These are phyloP conservation scores for Boletus vermiculosoides DNA, from an alignment of 768 basidiomycete genomes.

Conservation along the genomic window DNA sequence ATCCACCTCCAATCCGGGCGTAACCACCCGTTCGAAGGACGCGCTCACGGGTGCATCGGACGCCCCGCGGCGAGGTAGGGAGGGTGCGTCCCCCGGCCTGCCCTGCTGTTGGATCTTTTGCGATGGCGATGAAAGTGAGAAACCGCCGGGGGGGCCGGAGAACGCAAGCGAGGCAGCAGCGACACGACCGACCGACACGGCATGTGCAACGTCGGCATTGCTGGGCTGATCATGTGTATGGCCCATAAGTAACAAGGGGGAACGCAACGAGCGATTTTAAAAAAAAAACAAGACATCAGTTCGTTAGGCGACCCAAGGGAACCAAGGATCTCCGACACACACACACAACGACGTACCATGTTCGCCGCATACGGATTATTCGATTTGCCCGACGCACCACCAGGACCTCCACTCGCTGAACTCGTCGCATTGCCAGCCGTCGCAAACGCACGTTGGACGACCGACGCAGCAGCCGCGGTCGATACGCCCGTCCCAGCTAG, in stretches of 20 bases:
- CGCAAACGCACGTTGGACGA: constrained; percentile 45
- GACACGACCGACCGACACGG: constrained; percentile 45
- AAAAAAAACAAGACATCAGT: background rate
- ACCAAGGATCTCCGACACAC: background rate
- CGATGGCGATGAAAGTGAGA: background rate
- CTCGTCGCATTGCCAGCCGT: constrained; percentile 30
- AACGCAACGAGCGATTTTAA: background rate
- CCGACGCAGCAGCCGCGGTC: constrained; percentile 38
- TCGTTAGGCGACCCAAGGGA: no score
- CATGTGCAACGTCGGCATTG: constrained; percentile 41
- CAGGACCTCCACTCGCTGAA: background rate
- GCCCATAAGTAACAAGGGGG: no score
- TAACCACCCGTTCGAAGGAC: background rate
- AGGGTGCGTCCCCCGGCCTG: background rate
- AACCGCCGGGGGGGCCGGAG: constrained; percentile 17
- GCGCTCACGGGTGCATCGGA: background rate
- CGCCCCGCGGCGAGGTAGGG: background rate
- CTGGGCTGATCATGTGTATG: background rate
- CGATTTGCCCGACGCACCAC: constrained; percentile 19
- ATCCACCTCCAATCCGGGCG: constrained; percentile 23
- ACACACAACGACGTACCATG: constrained; percentile 30
- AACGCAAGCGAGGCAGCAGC: constrained; percentile 56
- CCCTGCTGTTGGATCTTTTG: background rate
- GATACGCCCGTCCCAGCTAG: constrained; percentile 21
- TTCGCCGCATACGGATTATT: constrained; percentile 32